Base-by-base conservation (phyloP, 768 basidiomycete species). In the Mycena latifolia region DNA sequence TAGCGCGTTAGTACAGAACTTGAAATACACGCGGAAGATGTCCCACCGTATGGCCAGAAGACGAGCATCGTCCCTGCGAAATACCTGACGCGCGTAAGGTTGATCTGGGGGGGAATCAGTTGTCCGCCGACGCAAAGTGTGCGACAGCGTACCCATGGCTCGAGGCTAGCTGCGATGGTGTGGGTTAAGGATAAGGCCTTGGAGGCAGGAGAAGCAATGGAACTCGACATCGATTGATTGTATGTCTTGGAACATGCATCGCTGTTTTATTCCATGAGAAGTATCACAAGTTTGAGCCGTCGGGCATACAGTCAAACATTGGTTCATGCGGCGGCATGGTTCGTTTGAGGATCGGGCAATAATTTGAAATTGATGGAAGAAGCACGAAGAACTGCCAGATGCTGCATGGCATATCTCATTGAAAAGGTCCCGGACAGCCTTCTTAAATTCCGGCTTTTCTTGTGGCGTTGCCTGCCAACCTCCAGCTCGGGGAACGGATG, bases 11-110 rank as follows among this genome's bases (percentile, higher is more conserved):
- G 41, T 4, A 50, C 10, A 24, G 5, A 25, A 25, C 2, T 24
- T 5, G 39, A 43, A 41, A 37, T 33, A 31, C 22, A 6, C 31
- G 14, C 24, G 25, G 10, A 28, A 28, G 27, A 43, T 14, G 6
- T 3, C 45, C 20, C 45, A 73, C 72, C 72, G 31, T 69, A 73
- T 4, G 72, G 72, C 72, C 71, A 73, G 52, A 72, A 73, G 15
- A 72, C 56, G 15, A 73, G 63, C 66, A 73, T 69, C 7, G 72
- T 66, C 59, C 71, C 72, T 27, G 72, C 69, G 50, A 69, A 69
- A 33, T 39, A 55, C 15, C 61, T 65, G 11, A 73, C 68, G 8
- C 72, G 68, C 24, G 66, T 71, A 4, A 73, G 63, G 15, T 69
- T 57, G 28, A 73, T 62, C 72, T 73, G 25, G 5, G 20, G 51